Percentiles rank a stretch among this genome's conserved stretches.
These are phyloP conservation scores for Wallacemonas sp. DNA, from an alignment of 208 protist genomes.

Conservation along the genomic window DNA sequence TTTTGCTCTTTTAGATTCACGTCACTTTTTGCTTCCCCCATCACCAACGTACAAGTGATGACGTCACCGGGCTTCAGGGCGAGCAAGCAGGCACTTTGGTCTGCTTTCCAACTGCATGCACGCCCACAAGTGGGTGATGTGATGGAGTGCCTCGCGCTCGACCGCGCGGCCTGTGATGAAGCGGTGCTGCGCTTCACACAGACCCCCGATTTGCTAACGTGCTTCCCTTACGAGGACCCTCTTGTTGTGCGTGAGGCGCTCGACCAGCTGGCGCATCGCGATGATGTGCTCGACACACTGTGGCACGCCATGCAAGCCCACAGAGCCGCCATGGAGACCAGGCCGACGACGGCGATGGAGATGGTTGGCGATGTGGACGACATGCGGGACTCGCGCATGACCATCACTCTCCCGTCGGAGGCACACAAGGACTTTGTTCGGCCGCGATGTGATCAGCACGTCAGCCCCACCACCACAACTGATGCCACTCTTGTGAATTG, in stretches of 20 bases:
- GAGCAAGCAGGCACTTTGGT: constrained; percentile 47
- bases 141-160: constrained; percentile 4
- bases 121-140: not conserved
- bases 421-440: not conserved
- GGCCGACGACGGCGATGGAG: not conserved
- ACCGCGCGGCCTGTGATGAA: not conserved
- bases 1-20: constrained; percentile 9
- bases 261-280: not conserved
- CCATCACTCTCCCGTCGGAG: constrained; percentile 11
- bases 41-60: constrained; percentile 5
- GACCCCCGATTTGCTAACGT: constrained; percentile 6
- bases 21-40: not conserved
- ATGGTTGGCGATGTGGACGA: not conserved
- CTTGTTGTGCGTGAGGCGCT: not conserved
- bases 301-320: not conserved
- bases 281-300: not conserved
- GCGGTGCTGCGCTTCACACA: not conserved
- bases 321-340: constrained; percentile 6
- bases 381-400: constrained; percentile 1
- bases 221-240: constrained; percentile 11
- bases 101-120: constrained; percentile 40
- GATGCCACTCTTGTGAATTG: constrained; percentile 22
- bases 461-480: not conserved
- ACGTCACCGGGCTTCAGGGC: constrained; percentile 12
- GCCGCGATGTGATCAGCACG: not conserved